phyloP scores from a whole-genome alignment of 805 yeast genomes.

The Saturnispora ahearnii region DNA sequence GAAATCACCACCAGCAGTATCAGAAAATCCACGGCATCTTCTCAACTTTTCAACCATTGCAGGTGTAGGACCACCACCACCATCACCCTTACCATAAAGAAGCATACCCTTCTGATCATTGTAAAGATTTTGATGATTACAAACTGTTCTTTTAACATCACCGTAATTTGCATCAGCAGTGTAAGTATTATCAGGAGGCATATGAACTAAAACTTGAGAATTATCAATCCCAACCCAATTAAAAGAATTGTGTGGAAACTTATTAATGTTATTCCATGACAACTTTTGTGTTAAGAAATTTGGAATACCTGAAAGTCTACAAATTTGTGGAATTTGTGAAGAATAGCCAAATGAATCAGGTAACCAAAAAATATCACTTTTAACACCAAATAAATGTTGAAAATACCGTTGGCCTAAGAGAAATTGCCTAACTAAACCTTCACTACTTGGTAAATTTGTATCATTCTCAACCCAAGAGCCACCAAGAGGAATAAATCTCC shows the following conservation, averaged over 20 bases:
- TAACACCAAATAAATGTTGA: constrained; percentile 65
- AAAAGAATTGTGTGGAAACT: constrained; percentile 82
- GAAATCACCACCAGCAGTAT: constrained; percentile 61
- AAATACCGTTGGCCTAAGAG: constrained; percentile 85
- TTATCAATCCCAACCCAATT: constrained; percentile 96
- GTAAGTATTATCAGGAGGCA: constrained; percentile 97
- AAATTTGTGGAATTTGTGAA: constrained; percentile 89
- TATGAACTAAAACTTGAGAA: constrained; percentile 85
- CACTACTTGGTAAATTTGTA: constrained; percentile 93
- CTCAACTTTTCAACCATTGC: constrained; percentile 91
- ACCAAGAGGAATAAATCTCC: constrained; percentile 83
- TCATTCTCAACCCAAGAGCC: constrained; percentile 99
- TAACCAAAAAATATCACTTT: constrained; percentile 79
- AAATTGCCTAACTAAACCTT: constrained; percentile 80
- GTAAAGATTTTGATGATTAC: constrained; percentile 76
- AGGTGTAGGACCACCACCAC: constrained; percentile 96
- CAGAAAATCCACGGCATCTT: constrained; percentile 80
- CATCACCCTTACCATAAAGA: constrained; percentile 91
- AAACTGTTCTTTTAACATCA: constrained; percentile 72
- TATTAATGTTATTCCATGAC: constrained; percentile 93
- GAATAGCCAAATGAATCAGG: constrained; percentile 98
- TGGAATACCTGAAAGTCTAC: constrained; percentile 77
- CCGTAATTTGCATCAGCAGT: constrained; percentile 92
- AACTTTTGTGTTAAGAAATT: constrained; percentile 87
- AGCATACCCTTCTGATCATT: constrained; percentile 74